Conservation (phyloP, 2,329 filamentous ascomycete species). For the Fusarium nanum region DNA sequence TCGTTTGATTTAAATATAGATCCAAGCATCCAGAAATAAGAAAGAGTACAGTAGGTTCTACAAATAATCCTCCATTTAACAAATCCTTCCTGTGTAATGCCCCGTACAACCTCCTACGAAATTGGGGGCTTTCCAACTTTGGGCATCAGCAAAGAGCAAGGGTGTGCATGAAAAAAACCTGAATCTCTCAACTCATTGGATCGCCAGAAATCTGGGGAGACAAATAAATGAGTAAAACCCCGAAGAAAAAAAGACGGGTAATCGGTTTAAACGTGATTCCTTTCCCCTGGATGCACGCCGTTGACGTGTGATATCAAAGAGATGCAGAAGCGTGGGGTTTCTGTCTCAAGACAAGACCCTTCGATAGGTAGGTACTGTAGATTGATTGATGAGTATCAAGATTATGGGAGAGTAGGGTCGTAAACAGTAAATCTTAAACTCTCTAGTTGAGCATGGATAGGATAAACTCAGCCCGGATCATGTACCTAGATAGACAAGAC, state of each 20-base stretch:
- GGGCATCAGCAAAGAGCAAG: conserved; percentile 20
- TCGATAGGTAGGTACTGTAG: neutral
- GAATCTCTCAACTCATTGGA: conserved; percentile 13
- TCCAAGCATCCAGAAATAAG: neutral
- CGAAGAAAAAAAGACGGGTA: conserved; percentile 16
- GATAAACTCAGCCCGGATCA: conserved; percentile 17
- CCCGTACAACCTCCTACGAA: conserved; percentile 1
- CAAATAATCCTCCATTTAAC: neutral
- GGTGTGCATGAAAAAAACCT: conserved; percentile 8
- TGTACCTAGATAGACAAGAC: conserved; percentile 20
- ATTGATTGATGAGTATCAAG: conserved; percentile 6
- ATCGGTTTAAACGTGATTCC: neutral
- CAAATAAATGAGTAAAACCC: neutral
- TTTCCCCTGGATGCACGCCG: conserved; percentile 15
- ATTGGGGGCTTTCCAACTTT: conserved; percentile 16
- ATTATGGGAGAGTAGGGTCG: neutral
- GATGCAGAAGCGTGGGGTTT: conserved; percentile 32
- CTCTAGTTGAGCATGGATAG: neutral
- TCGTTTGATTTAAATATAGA: neutral
- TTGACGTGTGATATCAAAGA: conserved; percentile 42
- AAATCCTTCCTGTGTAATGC: neutral
- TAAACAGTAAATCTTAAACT: neutral
- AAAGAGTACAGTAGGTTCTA: neutral
- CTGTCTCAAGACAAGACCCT: conserved; percentile 7
- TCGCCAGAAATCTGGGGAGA: conserved; percentile 18